Evolutionary conservation across 306 rosid genomes (phyloP).

Genomic region (Rubus idaeus): DNA sequence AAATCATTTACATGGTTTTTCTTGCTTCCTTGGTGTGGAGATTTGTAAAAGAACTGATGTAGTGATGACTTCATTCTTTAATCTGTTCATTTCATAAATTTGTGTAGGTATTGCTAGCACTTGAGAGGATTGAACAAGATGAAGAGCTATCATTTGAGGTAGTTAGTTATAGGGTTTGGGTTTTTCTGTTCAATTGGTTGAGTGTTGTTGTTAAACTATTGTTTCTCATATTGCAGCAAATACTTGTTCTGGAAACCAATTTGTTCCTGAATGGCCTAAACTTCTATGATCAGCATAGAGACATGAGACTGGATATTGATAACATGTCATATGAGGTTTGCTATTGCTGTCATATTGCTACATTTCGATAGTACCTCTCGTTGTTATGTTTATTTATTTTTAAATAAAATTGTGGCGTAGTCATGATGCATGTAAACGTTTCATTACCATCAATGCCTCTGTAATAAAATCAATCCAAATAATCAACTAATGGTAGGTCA

Average conservation of each 20-base stretch:
- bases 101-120: conserved; percentile 77
- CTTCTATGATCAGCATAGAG: conserved; percentile 89
- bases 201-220: conserved; percentile 22
- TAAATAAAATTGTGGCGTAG: neutral
- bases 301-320: conserved; percentile 96
- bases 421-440: neutral
- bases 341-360: conserved; percentile 13
- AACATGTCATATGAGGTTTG: conserved; percentile 98
- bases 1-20: neutral
- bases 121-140: conserved; percentile 94
- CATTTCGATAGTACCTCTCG: neutral
- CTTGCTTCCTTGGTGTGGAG: neutral
- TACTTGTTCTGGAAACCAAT: conserved; percentile 78
- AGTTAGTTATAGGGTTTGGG: conserved; percentile 10
- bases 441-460: neutral
- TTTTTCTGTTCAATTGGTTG: neutral
- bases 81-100: conserved; percentile 12
- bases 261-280: conserved; percentile 71
- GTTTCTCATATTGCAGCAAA: conserved; percentile 61
- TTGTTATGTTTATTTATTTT: conserved; percentile 4
- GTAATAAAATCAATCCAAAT: neutral
- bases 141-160: conserved; percentile 96
- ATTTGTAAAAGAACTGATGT: neutral
- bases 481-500: neutral
- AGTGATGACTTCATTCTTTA: neutral